phyloP scores from a whole-genome alignment of 805 yeast species.

The Zygotorulaspora sp. region DNA sequence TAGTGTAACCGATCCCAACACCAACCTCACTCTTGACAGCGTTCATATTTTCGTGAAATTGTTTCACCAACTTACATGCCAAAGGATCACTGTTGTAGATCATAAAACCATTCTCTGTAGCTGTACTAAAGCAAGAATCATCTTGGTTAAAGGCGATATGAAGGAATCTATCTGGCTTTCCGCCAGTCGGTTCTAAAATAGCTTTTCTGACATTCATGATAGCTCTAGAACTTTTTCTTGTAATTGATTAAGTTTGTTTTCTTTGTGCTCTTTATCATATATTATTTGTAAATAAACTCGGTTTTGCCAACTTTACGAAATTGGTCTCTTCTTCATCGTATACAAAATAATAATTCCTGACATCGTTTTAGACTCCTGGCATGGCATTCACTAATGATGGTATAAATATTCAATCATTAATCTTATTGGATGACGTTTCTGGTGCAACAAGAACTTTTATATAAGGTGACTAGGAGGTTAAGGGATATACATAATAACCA shows the following conservation, averaged over 20 bases:
- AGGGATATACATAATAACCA: too few relatives aligned
- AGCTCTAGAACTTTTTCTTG: background rate
- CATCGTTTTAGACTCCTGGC: too few relatives aligned
- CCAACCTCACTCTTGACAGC: conserved; percentile 57
- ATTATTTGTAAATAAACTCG: too few relatives aligned
- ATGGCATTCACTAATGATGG: too few relatives aligned
- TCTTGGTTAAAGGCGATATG: conserved; percentile 81
- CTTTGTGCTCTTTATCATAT: too few relatives aligned
- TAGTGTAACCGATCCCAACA: conserved; percentile 66
- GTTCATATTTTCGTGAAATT: conserved; percentile 40
- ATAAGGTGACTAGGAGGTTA: too few relatives aligned
- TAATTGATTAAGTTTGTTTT: too few relatives aligned
- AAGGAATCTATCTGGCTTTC: conserved; percentile 38
- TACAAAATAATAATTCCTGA: too few relatives aligned
- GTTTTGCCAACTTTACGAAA: background rate
- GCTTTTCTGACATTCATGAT: conserved; percentile 19
- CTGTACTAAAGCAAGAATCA: conserved; percentile 81
- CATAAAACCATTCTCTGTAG: conserved; percentile 74
- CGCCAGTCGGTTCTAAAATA: conserved; percentile 12
- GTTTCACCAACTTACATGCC: conserved; percentile 26
- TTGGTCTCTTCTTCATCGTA: background rate
- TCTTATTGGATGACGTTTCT: too few relatives aligned
- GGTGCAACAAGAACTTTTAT: too few relatives aligned
- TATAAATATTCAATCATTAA: too few relatives aligned
- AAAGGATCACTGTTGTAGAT: conserved; percentile 87